phyloP scores from a whole-genome alignment of 1,284 basidiomycete species.

The Ceratobasidium sp. region DNA sequence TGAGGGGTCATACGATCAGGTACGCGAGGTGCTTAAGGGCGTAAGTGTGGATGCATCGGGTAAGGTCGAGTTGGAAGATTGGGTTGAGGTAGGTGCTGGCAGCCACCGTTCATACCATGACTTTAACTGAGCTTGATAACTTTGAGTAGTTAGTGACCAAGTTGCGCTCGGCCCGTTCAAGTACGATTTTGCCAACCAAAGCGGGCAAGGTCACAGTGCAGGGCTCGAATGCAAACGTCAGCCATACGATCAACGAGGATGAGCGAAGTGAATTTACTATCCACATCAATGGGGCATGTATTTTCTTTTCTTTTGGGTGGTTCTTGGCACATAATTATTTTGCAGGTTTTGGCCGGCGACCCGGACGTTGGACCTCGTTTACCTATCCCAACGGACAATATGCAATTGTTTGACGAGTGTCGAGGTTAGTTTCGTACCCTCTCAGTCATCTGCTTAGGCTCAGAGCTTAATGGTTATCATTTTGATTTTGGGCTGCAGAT shows the following conservation, averaged over 20 bases:
- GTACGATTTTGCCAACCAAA: slow-evolving; percentile 74
- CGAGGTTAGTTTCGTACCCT: slow-evolving; percentile 62
- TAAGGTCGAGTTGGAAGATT: slow-evolving; percentile 97
- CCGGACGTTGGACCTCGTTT: slow-evolving; percentile 85
- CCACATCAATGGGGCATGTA: slow-evolving; percentile 91
- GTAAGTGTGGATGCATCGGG: slow-evolving; percentile 96
- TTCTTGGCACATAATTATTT: slow-evolving; percentile 27
- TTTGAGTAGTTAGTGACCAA: slow-evolving; percentile 82
- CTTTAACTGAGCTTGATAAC: neutral
- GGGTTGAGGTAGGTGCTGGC: slow-evolving; percentile 84
- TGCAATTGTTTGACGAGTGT: slow-evolving; percentile 99
- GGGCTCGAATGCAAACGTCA: slow-evolving; percentile 95
- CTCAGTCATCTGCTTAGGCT: slow-evolving; percentile 8
- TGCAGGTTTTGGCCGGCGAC: slow-evolving; percentile 91
- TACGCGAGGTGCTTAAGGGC: slow-evolving; percentile 92
- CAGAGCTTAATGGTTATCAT: neutral
- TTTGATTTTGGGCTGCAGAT: slow-evolving; percentile 64
- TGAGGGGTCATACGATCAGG: slow-evolving; percentile 90
- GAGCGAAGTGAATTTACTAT: slow-evolving; percentile 96
- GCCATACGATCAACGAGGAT: slow-evolving; percentile 99
- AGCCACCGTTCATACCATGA: neutral
- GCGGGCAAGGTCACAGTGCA: slow-evolving; percentile 94
- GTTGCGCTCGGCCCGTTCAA: slow-evolving; percentile 71
- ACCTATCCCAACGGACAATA: slow-evolving; percentile 96
- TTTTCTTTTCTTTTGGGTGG: neutral